Conservation (phyloP, 2,329 filamentous ascomycete genomes). For the Cordyceps tenuipes region DNA sequence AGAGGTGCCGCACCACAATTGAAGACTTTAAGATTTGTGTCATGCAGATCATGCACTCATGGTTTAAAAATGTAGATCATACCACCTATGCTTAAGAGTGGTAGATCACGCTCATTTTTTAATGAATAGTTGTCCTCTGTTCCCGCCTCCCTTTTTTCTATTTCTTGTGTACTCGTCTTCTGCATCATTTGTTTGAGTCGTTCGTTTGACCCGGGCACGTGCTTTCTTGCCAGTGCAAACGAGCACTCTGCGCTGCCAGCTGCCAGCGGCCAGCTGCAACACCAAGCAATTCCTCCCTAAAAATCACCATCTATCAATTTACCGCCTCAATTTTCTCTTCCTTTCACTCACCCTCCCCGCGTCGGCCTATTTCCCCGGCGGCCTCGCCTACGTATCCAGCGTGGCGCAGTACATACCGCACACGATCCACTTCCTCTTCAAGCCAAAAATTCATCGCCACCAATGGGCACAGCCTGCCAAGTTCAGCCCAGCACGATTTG, state of each 20-base stretch:
- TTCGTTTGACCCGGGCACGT: neutral
- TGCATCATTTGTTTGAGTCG: no score
- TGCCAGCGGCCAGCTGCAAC: neutral
- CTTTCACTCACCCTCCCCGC: neutral
- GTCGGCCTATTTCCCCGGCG: neutral
- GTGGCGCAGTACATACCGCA: slow-evolving; percentile 1
- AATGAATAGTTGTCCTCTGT: no score
- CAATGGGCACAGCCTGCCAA: neutral
- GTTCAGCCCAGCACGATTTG: neutral
- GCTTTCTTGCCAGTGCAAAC: neutral
- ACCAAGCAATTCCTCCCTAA: neutral
- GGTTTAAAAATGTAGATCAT: no score
- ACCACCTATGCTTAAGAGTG: no score
- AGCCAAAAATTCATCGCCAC: neutral
- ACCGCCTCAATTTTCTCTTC: neutral
- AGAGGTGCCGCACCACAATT: no score
- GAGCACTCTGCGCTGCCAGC: neutral
- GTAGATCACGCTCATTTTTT: no score
- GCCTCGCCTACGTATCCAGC: neutral
- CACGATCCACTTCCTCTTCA: slow-evolving; percentile 11
- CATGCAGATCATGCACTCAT: no score
- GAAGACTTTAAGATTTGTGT: no score
- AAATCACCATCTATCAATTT: neutral
- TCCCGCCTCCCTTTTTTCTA: no score
- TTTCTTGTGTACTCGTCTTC: no score